These are phyloP conservation scores for Dothideomycetidae sp. DNA, from an alignment of 2,329 filamentous ascomycete genomes.

Conservation along the genomic window DNA sequence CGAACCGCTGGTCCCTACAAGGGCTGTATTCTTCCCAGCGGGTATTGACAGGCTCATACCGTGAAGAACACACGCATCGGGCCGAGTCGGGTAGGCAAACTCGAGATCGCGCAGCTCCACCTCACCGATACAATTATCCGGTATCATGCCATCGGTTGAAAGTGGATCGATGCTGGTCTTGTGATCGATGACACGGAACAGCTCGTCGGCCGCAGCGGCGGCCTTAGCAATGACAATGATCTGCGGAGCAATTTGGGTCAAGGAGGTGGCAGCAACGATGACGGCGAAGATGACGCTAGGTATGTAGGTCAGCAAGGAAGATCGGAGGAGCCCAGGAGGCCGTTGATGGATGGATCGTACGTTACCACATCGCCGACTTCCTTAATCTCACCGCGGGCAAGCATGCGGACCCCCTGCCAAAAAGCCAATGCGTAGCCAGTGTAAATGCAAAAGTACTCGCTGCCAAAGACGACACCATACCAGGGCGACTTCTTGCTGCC, in stretches of 20 bases:
- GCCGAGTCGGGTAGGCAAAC: constrained; percentile 52
- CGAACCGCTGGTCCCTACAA: constrained; percentile 29
- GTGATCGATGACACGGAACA: constrained; percentile 39
- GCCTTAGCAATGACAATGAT: constrained; percentile 63
- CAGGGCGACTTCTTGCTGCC: constrained; percentile 45
- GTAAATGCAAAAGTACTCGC: constrained; percentile 54
- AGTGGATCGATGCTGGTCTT: constrained; percentile 17
- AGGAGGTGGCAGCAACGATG: constrained; percentile 57
- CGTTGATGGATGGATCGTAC: too few species aligned
- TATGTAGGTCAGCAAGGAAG: constrained; percentile 46
- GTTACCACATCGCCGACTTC: too few species aligned
- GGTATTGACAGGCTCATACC: constrained; percentile 19
- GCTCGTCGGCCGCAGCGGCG: constrained; percentile 49
- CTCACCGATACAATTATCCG: background rate
- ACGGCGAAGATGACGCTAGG: constrained; percentile 60
- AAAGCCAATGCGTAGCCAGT: constrained; percentile 53
- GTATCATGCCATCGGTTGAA: constrained; percentile 10
- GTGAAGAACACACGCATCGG: constrained; percentile 42
- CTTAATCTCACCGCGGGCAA: background rate
- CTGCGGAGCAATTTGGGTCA: constrained; percentile 60
- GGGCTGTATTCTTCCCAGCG: constrained; percentile 27
- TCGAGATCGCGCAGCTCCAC: constrained; percentile 45
- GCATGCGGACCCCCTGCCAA: constrained; percentile 41
- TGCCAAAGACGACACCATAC: constrained; percentile 44
- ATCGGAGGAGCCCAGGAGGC: constrained; percentile 16